These are phyloP conservation scores for Triadica sebifera DNA, from an alignment of 345 rosid species.

Conservation along the genomic window DNA sequence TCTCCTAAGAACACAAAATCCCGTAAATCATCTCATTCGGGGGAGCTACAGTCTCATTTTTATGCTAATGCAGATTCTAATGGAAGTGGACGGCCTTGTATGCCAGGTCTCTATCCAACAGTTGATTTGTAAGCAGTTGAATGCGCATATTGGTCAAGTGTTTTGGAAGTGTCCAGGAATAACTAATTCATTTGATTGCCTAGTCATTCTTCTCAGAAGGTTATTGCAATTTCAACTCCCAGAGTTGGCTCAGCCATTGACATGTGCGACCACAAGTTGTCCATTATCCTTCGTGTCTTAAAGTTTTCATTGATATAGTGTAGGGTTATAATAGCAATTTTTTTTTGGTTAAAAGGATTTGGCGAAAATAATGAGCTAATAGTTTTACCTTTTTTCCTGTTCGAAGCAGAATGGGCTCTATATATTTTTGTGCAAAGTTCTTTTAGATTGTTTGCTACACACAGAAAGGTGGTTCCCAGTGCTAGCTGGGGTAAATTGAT, in stretches of 20 bases:
- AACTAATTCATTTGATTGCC: constrained; percentile 24
- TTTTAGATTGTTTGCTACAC: background rate
- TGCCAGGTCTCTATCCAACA: constrained; percentile 52
- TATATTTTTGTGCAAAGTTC: constrained; percentile 6
- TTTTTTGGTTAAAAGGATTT: constrained; percentile 31
- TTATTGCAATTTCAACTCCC: constrained; percentile 7
- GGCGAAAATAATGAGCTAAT: constrained; percentile 27
- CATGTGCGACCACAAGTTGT: background rate
- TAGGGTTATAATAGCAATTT: constrained; percentile 35
- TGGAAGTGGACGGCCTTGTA: constrained; percentile 44
- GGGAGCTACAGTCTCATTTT: constrained; percentile 65
- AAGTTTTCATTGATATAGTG: constrained; percentile 10
- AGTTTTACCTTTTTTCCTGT: constrained; percentile 12
- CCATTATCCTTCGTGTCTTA: constrained; percentile 4
- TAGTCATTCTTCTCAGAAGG: background rate
- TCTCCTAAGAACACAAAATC: constrained; percentile 57
- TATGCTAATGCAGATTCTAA: constrained; percentile 57
- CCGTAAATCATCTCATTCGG: constrained; percentile 63
- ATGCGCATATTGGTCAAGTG: constrained; percentile 5
- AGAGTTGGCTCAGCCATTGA: constrained; percentile 6
- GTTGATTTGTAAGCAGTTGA: constrained; percentile 30
- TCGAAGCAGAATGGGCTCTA: constrained; percentile 1
- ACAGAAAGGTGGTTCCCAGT: too few species aligned
- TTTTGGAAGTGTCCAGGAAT: background rate
- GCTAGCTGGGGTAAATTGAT: too few species aligned